phyloP scores from a whole-genome alignment of 306 rosid genomes.

The Rosa chinensis region DNA sequence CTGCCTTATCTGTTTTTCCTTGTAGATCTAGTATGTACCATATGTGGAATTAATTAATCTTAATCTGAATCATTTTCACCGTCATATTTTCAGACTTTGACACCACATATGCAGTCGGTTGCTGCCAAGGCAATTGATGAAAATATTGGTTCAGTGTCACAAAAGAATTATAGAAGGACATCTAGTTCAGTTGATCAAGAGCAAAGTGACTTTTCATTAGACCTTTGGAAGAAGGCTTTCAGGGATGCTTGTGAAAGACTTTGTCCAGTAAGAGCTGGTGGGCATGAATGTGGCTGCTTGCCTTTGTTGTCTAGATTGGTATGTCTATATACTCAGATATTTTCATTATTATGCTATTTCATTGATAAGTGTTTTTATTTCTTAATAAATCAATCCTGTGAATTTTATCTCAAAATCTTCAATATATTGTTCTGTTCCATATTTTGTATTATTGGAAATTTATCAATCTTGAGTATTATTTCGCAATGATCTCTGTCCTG shows the following conservation, averaged over 20 bases:
- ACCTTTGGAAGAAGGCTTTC: slow-evolving; percentile 91
- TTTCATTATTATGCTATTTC: background rate
- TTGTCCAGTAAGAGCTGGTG: slow-evolving; percentile 92
- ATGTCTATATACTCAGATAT: slow-evolving; percentile 28
- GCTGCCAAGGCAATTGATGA: slow-evolving; percentile 41
- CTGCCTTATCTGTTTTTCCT: slow-evolving; percentile 11
- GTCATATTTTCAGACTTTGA: slow-evolving; percentile 64
- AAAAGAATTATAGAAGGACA: slow-evolving; percentile 41
- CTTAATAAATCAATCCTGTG: background rate
- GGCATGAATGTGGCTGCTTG: slow-evolving; percentile 97
- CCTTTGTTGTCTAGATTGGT: slow-evolving; percentile 84
- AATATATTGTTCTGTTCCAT: background rate
- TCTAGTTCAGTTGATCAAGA: slow-evolving; percentile 62
- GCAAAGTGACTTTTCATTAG: slow-evolving; percentile 64
- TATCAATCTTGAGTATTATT: background rate
- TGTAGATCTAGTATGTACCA: slow-evolving; percentile 6
- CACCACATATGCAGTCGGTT: slow-evolving; percentile 83
- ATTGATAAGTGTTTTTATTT: background rate
- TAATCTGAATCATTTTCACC: slow-evolving; percentile 15
- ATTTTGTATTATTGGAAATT: slow-evolving; percentile 2
- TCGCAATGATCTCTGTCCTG: slow-evolving; percentile 15
- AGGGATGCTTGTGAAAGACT: slow-evolving; percentile 82
- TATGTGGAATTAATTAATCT: slow-evolving; percentile 1
- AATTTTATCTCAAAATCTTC: background rate
- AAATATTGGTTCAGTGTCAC: slow-evolving; percentile 36